Evolutionary conservation across 2,329 filamentous ascomycete genomes (phyloP), one percentile per base, ranked within the genome.

Genomic region (Leptosphaerulina australis): DNA sequence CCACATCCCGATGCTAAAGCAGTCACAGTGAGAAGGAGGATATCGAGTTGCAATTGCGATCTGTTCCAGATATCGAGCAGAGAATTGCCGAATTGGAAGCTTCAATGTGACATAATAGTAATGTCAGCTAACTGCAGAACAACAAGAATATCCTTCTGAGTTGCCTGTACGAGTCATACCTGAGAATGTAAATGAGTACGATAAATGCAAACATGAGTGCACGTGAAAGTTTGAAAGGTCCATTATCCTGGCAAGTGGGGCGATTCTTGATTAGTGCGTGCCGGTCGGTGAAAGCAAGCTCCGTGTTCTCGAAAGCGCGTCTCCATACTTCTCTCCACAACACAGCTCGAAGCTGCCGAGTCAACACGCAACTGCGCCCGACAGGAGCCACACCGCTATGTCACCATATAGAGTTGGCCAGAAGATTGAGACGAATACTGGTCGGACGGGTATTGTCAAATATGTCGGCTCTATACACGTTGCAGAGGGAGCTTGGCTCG

Each of bases 1-100:
- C 4, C 2, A 17, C 20, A 25, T 15, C 56, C 20, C 15, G 4
- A 14, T 49, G 44, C 57, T 69, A 55, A 68, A 22, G 5, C 20
- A 2, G 36, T 10, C 26, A 14, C 43, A 83, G 81, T 74, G 94
- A 97, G 79, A 95, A 89, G 74, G 94, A 99, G 69, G 93, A 97
- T 59, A 79, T 97, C 33, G 93, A 97, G 52, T 78, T 96, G 39
- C 83, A 90, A 71, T 76, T 99, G 41, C 81, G 94, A 52, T 87
- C 91, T 56, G 88, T 97, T 7, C 91, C 91, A 0, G 93, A 96
- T 67, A 82, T 96, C 58, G 88, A 97, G 80, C 86, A 87, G 71
- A 82, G 94, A 46, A 86, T 97, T 68, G 84, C 81, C 12, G 93
- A 97, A 75, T 76, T 97, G 72, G 89, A 64, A 15, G 67, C 68